Conservation (phyloP, 192 early-diverging fungal species). For the Podila verticillata region DNA sequence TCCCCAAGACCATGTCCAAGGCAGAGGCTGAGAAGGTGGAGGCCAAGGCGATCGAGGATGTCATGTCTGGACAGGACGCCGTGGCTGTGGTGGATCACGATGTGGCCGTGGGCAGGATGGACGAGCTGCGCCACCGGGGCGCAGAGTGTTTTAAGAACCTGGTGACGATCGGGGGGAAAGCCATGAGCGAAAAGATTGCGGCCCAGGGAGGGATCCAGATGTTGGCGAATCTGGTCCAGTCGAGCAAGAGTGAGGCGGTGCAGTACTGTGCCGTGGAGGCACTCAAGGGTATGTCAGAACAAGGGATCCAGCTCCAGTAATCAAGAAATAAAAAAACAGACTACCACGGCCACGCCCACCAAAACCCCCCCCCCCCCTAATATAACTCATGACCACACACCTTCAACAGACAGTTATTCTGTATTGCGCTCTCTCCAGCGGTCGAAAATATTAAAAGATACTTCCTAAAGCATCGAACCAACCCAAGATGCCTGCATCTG, state of each 20-base stretch:
- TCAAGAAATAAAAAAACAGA: too few relatives aligned
- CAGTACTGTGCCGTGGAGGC: constrained; percentile 65
- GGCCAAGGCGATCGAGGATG: constrained; percentile 52
- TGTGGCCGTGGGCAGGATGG: constrained; percentile 33
- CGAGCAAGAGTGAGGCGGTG: constrained; percentile 57
- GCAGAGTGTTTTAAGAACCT: constrained; percentile 79
- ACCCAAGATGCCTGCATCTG: constrained; percentile 81
- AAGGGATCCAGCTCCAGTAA: constrained; percentile 49
- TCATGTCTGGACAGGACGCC: constrained; percentile 43
- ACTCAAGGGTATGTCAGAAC: constrained; percentile 58
- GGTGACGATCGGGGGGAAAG: constrained; percentile 55
- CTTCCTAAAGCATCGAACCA: constrained; percentile 94
- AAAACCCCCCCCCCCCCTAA: too few relatives aligned
- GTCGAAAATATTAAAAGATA: constrained; percentile 25
- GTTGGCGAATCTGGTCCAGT: constrained; percentile 59
- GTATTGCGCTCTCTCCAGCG: too few relatives aligned
- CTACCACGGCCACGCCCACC: too few relatives aligned
- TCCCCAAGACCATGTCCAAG: background rate
- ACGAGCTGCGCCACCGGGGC: constrained; percentile 77
- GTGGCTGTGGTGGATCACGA: constrained; percentile 35
- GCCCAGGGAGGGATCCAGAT: constrained; percentile 54
- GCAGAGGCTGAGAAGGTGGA: constrained; percentile 28
- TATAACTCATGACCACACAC: too few relatives aligned
- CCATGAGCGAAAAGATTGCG: constrained; percentile 57
- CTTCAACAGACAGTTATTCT: too few relatives aligned